Conservation (phyloP, 257 asterid genomes). For the Solanum chiquidenum region DNA sequence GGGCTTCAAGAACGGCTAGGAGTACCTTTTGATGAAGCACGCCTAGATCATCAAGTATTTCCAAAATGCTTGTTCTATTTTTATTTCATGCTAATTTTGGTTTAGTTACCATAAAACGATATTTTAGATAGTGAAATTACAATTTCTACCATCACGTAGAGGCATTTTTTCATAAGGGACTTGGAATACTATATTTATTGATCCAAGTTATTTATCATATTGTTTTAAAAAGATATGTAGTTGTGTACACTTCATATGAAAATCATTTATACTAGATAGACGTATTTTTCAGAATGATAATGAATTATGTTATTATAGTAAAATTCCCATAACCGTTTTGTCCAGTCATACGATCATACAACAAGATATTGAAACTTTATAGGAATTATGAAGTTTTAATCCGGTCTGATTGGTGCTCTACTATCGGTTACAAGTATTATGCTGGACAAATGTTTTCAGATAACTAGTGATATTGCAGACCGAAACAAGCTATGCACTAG, state of each 20-base stretch:
- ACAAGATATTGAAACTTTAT: not conserved
- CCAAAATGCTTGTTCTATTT: conserved; percentile 9
- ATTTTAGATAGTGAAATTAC: not conserved
- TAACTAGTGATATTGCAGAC: not conserved
- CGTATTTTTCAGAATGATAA: not conserved
- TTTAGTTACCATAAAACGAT: not conserved
- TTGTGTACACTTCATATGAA: not conserved
- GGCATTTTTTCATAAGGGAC: not conserved
- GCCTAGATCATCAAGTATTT: conserved; percentile 66
- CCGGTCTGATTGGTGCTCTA: not conserved
- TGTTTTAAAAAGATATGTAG: not conserved
- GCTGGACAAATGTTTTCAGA: not conserved
- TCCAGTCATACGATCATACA: not conserved
- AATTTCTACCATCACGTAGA: not conserved
- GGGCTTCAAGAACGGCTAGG: conserved; percentile 69
- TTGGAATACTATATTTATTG: not conserved
- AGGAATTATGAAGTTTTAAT: not conserved
- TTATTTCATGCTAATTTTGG: not conserved
- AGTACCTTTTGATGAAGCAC: conserved; percentile 72
- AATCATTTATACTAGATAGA: not conserved
- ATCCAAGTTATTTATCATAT: not conserved
- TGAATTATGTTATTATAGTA: not conserved
- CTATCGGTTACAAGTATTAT: not conserved
- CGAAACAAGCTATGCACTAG: not conserved
- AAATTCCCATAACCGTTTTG: not conserved